Conservation (phyloP, 2,329 filamentous ascomycete genomes). For the Exserohilum turcica region DNA sequence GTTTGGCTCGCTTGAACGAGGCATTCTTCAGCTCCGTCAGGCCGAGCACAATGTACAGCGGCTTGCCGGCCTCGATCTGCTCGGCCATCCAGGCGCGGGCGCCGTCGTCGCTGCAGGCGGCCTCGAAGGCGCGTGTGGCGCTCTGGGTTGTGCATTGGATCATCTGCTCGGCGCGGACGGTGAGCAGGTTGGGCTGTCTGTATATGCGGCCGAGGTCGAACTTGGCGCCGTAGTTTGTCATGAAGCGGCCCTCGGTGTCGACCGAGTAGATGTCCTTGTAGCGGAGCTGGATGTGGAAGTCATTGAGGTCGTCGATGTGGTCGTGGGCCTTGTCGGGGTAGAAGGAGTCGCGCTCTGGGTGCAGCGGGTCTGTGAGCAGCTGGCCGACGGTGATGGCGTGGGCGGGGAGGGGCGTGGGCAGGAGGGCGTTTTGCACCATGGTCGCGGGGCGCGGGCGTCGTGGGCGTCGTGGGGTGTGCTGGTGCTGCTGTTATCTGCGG, state of each 20-base stretch:
- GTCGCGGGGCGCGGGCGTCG: conserved; percentile 2
- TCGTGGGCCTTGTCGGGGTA: conserved; percentile 42
- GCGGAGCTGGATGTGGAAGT: conserved; percentile 48
- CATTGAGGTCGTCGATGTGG: conserved; percentile 46
- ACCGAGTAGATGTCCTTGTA: conserved; percentile 48
- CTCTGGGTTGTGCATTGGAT: conserved; percentile 42
- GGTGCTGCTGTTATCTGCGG: neutral
- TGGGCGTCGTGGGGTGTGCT: no score
- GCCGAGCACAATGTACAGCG: conserved; percentile 44
- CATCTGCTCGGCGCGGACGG: conserved; percentile 46
- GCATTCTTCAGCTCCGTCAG: conserved; percentile 48
- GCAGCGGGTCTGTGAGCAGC: conserved; percentile 45
- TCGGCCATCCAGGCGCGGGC: conserved; percentile 41
- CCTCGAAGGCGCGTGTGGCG: conserved; percentile 35
- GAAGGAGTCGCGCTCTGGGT: conserved; percentile 46
- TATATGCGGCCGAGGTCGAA: conserved; percentile 47
- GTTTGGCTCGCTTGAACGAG: conserved; percentile 44
- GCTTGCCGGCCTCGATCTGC: conserved; percentile 34
- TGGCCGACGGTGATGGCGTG: conserved; percentile 44
- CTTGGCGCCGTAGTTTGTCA: conserved; percentile 47
- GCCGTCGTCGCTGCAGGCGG: conserved; percentile 42
- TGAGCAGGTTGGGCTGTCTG: conserved; percentile 46
- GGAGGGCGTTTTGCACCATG: conserved; percentile 45
- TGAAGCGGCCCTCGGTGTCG: conserved; percentile 46
- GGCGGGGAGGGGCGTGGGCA: conserved; percentile 44